These are phyloP conservation scores for Inga oerstediana DNA, from an alignment of 306 rosid species.

Conservation along the genomic window DNA sequence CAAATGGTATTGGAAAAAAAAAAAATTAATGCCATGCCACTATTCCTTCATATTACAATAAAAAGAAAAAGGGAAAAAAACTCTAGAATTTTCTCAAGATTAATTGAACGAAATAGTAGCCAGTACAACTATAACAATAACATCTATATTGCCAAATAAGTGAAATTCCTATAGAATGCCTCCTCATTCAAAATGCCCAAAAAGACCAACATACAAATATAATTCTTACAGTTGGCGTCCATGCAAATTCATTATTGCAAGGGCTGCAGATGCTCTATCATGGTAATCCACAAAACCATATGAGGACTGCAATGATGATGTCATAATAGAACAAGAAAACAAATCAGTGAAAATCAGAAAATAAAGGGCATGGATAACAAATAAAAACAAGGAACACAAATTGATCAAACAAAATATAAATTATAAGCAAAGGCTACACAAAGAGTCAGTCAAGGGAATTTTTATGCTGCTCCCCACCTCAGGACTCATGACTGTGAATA, in stretches of 20 bases:
- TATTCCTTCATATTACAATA: neutral
- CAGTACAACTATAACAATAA: neutral
- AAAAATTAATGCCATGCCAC: conserved; percentile 18
- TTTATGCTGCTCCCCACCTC: conserved; percentile 26
- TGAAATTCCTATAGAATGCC: conserved; percentile 12
- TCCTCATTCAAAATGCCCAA: conserved; percentile 14
- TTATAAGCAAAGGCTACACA: conserved; percentile 21
- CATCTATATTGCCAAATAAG: conserved; percentile 3
- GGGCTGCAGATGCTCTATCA: conserved; percentile 63
- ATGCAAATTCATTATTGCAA: conserved; percentile 66
- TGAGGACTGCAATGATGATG: conserved; percentile 52
- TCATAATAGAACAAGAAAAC: neutral
- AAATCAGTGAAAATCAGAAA: conserved; percentile 27
- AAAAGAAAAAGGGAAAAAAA: neutral
- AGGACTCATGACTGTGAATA: conserved; percentile 28
- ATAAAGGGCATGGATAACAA: conserved; percentile 4
- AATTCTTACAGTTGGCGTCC: conserved; percentile 66
- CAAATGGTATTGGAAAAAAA: conserved; percentile 24
- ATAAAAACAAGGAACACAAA: conserved; percentile 10
- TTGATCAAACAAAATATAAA: neutral
- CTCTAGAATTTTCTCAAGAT: conserved; percentile 12
- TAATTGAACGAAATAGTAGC: conserved; percentile 7
- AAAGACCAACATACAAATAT: conserved; percentile 29
- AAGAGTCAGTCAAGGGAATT: conserved; percentile 13
- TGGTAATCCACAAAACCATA: conserved; percentile 68